phyloP scores from a whole-genome alignment of 805 yeast species.

The Lipomyces sp. region DNA sequence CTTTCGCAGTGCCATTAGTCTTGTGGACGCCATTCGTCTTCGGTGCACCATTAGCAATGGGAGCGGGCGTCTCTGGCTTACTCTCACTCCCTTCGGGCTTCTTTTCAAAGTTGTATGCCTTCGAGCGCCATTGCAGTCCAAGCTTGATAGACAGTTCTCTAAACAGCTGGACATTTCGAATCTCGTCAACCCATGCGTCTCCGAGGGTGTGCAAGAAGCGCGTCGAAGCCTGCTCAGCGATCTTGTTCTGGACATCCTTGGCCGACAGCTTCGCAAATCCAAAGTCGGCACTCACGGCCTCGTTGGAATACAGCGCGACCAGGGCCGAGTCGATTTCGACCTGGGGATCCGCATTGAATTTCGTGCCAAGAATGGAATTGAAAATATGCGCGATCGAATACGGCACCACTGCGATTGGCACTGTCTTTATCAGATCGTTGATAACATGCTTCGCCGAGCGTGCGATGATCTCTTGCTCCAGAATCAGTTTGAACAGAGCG shows the following conservation, averaged over 20 bases:
- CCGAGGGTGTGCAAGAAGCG: conserved; percentile 66
- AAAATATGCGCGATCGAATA: conserved; percentile 65
- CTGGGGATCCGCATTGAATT: conserved; percentile 44
- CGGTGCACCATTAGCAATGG: background rate
- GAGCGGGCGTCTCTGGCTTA: background rate
- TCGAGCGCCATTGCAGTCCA: conserved; percentile 80
- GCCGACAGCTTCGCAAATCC: conserved; percentile 49
- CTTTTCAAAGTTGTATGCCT: conserved; percentile 47
- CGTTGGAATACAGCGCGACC: conserved; percentile 39
- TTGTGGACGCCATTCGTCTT: conserved; percentile 1
- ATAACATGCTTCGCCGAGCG: conserved; percentile 76
- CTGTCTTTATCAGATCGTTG: conserved; percentile 44
- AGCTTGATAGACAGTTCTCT: conserved; percentile 71
- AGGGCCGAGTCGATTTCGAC: conserved; percentile 41
- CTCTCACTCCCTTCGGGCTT: conserved; percentile 27
- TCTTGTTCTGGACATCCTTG: conserved; percentile 43
- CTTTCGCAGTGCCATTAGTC: conserved; percentile 8
- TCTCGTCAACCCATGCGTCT: conserved; percentile 45
- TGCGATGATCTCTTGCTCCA: conserved; percentile 68
- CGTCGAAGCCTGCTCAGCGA: conserved; percentile 51
- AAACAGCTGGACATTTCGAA: conserved; percentile 49
- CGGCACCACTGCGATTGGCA: conserved; percentile 58
- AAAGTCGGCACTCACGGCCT: conserved; percentile 37
- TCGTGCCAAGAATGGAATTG: conserved; percentile 61
- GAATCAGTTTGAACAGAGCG: conserved; percentile 43